phyloP scores from a whole-genome alignment of 2,329 filamentous ascomycete species.

The Apiospora phragmitis region DNA sequence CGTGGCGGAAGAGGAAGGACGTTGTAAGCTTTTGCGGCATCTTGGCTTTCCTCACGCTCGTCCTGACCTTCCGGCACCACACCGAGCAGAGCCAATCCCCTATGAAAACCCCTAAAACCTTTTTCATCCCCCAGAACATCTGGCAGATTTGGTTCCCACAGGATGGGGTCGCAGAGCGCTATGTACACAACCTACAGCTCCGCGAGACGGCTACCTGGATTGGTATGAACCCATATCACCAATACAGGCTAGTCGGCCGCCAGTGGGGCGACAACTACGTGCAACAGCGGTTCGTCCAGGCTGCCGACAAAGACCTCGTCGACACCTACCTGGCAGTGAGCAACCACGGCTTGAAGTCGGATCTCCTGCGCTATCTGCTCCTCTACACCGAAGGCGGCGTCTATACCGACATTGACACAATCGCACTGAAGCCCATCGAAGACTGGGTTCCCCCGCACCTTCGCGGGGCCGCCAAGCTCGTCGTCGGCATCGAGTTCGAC shows the following conservation, averaged over 20 bases:
- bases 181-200: conserved; percentile 18
- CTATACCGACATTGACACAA: conserved; percentile 45
- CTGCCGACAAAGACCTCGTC: conserved; percentile 18
- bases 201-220: conserved; percentile 26
- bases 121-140: conserved; percentile 24
- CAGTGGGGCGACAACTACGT: conserved; percentile 28
- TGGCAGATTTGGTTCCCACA: conserved; percentile 28
- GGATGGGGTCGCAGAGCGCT: not conserved
- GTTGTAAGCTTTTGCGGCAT: not conserved
- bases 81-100: not conserved
- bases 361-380: conserved; percentile 65
- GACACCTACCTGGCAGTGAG: conserved; percentile 23
- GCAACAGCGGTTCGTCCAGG: conserved; percentile 20
- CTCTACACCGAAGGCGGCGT: conserved; percentile 66
- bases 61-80: not conserved
- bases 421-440: conserved; percentile 38
- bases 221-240: conserved; percentile 24
- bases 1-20: not conserved
- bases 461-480: conserved; percentile 22
- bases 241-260: conserved; percentile 28
- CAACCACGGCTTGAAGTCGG: conserved; percentile 37
- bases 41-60: not conserved
- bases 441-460: conserved; percentile 54
- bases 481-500: conserved; percentile 36
- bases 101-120: not conserved